A percentile compares a stretch with the other conserved stretches of the same genome.
phyloP scores from a whole-genome alignment of 1,139 yeast species.

The Suhomyces choctaworum region DNA sequence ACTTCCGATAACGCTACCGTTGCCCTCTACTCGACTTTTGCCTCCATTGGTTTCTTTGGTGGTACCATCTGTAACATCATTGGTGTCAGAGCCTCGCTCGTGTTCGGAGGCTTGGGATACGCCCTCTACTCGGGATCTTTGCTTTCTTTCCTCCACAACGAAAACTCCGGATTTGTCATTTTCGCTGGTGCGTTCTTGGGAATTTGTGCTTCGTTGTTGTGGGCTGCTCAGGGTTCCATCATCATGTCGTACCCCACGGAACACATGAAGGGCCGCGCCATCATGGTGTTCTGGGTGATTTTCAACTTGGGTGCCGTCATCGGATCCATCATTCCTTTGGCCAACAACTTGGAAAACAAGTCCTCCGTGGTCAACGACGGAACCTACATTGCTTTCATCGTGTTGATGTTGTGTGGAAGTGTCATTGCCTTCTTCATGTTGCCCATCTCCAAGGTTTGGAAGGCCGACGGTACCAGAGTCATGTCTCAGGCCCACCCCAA shows the following conservation, averaged over 20 bases:
- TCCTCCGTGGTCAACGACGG: constrained; percentile 48
- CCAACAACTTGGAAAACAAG: constrained; percentile 43
- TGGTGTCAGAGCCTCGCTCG: constrained; percentile 50
- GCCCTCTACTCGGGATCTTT: constrained; percentile 55
- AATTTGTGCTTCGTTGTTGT: constrained; percentile 54
- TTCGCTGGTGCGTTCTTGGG: constrained; percentile 64
- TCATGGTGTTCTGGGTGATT: constrained; percentile 61
- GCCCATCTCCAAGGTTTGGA: constrained; percentile 52
- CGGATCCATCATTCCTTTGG: constrained; percentile 58
- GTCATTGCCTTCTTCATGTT: constrained; percentile 48
- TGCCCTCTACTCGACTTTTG: constrained; percentile 58
- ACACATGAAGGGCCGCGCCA: constrained; percentile 52
- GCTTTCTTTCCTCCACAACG: constrained; percentile 48
- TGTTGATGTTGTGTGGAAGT: constrained; percentile 53
- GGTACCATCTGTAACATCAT: constrained; percentile 58
- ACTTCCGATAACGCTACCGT: constrained; percentile 54
- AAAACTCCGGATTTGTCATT: constrained; percentile 54
- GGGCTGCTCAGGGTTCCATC: constrained; percentile 65
- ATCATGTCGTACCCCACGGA: constrained; percentile 62
- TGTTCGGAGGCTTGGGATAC: constrained; percentile 59
- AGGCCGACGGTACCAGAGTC: constrained; percentile 53
- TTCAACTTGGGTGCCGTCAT: constrained; percentile 66
- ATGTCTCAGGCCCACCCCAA: constrained; percentile 47
- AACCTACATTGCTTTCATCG: constrained; percentile 58
- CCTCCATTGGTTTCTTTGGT: constrained; percentile 58